phyloP scores from a whole-genome alignment of 805 yeast genomes.

The Candida anglica region DNA sequence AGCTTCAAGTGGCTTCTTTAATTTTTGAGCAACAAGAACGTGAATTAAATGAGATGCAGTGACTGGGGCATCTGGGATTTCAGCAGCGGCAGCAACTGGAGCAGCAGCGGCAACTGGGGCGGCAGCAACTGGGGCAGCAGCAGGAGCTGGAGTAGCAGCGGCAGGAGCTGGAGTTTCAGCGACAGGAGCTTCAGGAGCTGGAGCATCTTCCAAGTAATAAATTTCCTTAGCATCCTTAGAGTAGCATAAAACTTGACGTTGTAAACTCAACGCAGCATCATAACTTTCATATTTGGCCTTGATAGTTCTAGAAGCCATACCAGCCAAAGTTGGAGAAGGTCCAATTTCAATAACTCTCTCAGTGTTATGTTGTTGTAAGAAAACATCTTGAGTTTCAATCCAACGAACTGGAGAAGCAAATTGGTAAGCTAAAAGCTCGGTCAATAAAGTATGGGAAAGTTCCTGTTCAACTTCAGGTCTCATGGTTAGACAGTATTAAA shows the following conservation, averaged over 20 bases:
- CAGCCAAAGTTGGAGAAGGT: constrained; percentile 97
- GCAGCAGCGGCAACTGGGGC: constrained; percentile 62
- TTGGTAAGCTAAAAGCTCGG: constrained; percentile 96
- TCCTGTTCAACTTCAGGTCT: constrained; percentile 97
- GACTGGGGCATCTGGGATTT: constrained; percentile 86
- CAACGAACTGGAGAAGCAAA: constrained; percentile 99
- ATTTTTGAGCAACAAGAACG: constrained; percentile 89
- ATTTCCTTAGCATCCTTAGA: constrained; percentile 95
- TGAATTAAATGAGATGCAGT: constrained; percentile 80
- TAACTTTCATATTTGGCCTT: constrained; percentile 94
- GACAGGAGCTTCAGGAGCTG: constrained; percentile 23
- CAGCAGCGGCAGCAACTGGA: constrained; percentile 75
- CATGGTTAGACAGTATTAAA: too few species aligned
- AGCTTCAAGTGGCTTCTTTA: constrained; percentile 85
- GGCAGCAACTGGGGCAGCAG: constrained; percentile 57
- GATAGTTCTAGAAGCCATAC: constrained; percentile 97
- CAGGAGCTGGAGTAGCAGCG: constrained; percentile 48
- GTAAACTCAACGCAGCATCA: constrained; percentile 92
- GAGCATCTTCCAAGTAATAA: constrained; percentile 87
- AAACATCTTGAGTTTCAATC: constrained; percentile 99
- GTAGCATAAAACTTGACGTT: constrained; percentile 93
- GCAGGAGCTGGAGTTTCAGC: constrained; percentile 25
- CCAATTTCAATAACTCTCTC: constrained; percentile 98
- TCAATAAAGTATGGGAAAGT: constrained; percentile 87
- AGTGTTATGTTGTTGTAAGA: constrained; percentile 87